Evolutionary conservation across 2,329 filamentous ascomycete genomes (phyloP).

Genomic region (Aplosporella prunicola): DNA sequence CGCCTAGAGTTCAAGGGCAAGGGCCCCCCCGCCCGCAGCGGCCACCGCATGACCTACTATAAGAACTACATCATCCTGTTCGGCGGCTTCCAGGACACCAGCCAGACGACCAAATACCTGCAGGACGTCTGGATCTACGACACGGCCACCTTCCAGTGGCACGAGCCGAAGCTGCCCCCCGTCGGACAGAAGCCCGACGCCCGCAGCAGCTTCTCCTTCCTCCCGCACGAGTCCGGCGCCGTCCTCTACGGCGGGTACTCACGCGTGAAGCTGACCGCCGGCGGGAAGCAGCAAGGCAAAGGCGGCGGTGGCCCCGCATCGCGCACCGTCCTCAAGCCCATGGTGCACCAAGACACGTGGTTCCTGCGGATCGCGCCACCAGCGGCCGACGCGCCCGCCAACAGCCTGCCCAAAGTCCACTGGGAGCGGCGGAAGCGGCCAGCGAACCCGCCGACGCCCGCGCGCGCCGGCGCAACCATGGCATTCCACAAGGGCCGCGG

Average conservation of each 20-base stretch:
- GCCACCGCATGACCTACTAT: slow-evolving; percentile 92
- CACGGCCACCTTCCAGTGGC: slow-evolving; percentile 77
- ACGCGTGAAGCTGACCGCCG: slow-evolving; percentile 60
- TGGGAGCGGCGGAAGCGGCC: slow-evolving; percentile 95
- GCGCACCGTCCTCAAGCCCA: slow-evolving; percentile 68
- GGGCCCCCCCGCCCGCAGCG: slow-evolving; percentile 73
- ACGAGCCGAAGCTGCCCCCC: slow-evolving; percentile 62
- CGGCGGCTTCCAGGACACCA: slow-evolving; percentile 95
- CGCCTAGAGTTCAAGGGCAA: slow-evolving; percentile 74
- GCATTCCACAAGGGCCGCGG: slow-evolving; percentile 86
- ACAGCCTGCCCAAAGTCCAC: slow-evolving; percentile 60
- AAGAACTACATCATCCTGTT: slow-evolving; percentile 96
- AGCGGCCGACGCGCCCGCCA: slow-evolving; percentile 53
- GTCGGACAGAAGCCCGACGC: slow-evolving; percentile 83
- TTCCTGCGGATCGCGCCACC: slow-evolving; percentile 75
- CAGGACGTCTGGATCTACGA: slow-evolving; percentile 95
- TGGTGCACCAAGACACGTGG: slow-evolving; percentile 93
- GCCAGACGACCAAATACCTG: slow-evolving; percentile 87
- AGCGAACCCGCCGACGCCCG: slow-evolving; percentile 74
- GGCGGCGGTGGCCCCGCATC: slow-evolving; percentile 49
- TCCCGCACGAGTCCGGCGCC: slow-evolving; percentile 83
- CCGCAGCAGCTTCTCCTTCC: slow-evolving; percentile 80
- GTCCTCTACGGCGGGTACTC: slow-evolving; percentile 93
- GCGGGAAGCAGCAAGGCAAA: slow-evolving; percentile 48
- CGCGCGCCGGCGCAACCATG: slow-evolving; percentile 86